Evolutionary conservation across 2,329 filamentous ascomycete species (phyloP), one percentile per base, ranked within the genome.

Genomic region (Leptographium galeiforme): DNA sequence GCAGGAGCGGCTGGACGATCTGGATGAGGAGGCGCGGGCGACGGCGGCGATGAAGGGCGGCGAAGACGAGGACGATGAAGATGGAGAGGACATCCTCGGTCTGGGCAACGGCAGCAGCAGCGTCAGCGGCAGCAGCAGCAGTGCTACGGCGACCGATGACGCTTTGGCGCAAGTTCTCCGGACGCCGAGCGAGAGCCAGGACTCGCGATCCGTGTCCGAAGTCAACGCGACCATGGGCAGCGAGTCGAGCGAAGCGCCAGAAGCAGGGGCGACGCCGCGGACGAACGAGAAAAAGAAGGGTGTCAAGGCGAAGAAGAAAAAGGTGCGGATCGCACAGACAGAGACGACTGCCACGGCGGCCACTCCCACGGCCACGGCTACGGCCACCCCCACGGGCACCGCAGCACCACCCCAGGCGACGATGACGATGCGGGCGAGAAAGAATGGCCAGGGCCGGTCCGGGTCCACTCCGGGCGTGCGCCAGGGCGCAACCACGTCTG

Each of bases 1-100:
- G 44, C 71, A 78, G 45, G 80, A 87, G 59, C 73, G 83, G 40
- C 66, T 91, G 57, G 72, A 81, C 55, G 85, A 90, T 61, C 64
- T 89, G 11, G 76, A 82, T 60, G 79, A 87, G 59, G 74, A 85
- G 54, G 67, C 63, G 63, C 70, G 51, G 64, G 51, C 68, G 5
- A 50, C 34, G 4, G 60, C 58, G 1, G 52, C 49, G 2, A 53
- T 55, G 8, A 47, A 52, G 12, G 67, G 64, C 8, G 66, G 71
- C 34, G 70, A 73, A 25, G 66, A 66, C 36, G 61, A 60, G 34
- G 60, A 68, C 10, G 66, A 68, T 6, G 68, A 67, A 8, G 63
- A 67, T 18, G 65, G 66, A 14, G 64, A 66, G 34, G 60, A 59
- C 44, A 66, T 67, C 10, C 68, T 66, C 1, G 66, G 70, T 8